Evolutionary conservation across 371 early-diverging fungal genomes (phyloP), one percentile per base, ranked within the genome.

Genomic region (Mortierella polycephala): DNA sequence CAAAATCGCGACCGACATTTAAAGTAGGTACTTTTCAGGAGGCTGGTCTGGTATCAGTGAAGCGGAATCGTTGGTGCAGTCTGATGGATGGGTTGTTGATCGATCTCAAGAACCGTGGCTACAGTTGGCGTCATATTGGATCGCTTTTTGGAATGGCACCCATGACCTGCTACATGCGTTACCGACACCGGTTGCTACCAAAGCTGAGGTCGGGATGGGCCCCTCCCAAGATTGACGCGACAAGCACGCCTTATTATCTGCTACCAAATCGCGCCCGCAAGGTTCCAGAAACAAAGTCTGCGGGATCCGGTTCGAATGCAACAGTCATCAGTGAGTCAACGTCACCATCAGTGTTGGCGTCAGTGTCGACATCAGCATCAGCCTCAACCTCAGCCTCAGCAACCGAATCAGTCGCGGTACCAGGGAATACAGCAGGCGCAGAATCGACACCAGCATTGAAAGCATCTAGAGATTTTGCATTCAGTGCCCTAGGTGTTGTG

Each of bases 91-190:
- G 67, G 11, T 12, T 72, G 2, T 41, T 79, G 18, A 3, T 73
- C 21, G 63, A 69, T 8, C 59, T 73, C n/a, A 49, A 37, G 23
- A 18, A 41, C 14, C 72, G 70, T 7, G 73, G 73, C 5, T 42
- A 69, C 47, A 69, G 55, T 16, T 79, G 80, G 80, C 53, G 66
- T 16, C 69, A 79, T 51, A 69, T 79, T 9, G 73, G 67, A 37
- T 52, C 45, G 39, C 44, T 57, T 30, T 67, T 79, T 41, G 73
- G 69, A 9, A 52, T 65, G 55, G 41, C 46, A 0, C 73, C 80
- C 16, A 49, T 60, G 51, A 65, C 59, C 11, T 61, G 59, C n/a
- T 73, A 73, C 60, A n/a, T 50, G 51, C 80, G 80, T 5, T 73
- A 71, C 30, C 41, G 39, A 1, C 11, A 59, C 16, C 54, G 57